Base-by-base conservation (phyloP, 129 eudicot genomes). In the Tagetes erecta region DNA sequence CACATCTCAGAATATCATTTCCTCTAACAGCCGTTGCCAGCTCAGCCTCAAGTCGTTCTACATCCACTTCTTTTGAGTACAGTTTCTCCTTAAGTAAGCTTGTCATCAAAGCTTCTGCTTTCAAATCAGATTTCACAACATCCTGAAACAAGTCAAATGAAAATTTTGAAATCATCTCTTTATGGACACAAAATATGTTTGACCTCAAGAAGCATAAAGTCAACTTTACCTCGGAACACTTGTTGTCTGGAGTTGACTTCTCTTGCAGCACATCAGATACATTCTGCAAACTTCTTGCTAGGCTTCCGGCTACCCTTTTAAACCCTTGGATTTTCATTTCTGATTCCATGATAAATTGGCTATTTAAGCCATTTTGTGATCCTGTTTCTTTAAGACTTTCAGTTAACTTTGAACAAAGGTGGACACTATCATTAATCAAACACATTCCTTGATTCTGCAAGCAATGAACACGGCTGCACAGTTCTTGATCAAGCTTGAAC, bases 11-110 rank as follows among this genome's bases (percentile, higher is more conserved):
- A 33, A 88, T 76, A 37, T 87, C 95, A 42, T 85, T 91, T 44
- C 94, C 89, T 83, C 97, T 91, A 37, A 91, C 86, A 8, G 94
- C 94, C 47, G 97, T 83, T 53, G 99, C 99, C 70, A 88, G 63
- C 80, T 91, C 97, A 78, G 96, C 99, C 68, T 87, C 87, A 9
- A 91, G 84, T 80, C 87, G 97, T 82, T 95, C 99, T 12, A 91
- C 55, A 52, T 95, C 94, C 69, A 80, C 73, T 73, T 87, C 97
- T 75, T 86, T 85, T 34, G 90, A 80, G 66, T 83, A 89, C 74
- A 95, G 79, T 68, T 87, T 88, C 67, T 95, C 99, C 64, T 91
- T 84, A 40, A 95, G 71, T 70, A 95, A 68, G 78, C 85, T 82
- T 37, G 99, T 95, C 73, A 95, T 64, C 70, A 91, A 71, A 4